Evolutionary conservation across 257 asterid genomes (phyloP).

Genomic region (Solanum pennellii): DNA sequence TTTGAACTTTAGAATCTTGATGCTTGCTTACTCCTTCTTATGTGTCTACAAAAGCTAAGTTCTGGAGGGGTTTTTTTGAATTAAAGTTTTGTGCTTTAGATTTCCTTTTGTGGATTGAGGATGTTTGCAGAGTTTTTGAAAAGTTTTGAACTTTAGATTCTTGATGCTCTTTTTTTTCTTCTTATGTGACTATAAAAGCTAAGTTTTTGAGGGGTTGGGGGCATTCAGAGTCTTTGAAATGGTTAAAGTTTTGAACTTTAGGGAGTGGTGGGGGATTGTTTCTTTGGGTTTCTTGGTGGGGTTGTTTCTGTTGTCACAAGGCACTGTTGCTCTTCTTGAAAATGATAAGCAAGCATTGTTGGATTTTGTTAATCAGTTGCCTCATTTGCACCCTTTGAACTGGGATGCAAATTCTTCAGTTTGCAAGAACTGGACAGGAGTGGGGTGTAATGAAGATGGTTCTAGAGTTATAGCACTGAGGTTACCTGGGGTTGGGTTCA

Average conservation of each 20-base stretch:
- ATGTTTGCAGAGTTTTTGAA: not conserved
- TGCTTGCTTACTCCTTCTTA: not conserved
- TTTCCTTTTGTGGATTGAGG: not conserved
- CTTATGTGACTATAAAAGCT: not conserved
- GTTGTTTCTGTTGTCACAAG: slow-evolving; percentile 12
- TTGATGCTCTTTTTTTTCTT: not conserved
- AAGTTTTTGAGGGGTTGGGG: not conserved
- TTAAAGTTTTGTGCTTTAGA: not conserved
- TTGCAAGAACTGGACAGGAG: slow-evolving; percentile 74
- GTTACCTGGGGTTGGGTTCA: slow-evolving; percentile 78
- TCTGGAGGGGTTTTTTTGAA: not conserved
- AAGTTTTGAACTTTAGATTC: not conserved
- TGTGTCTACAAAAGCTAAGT: not conserved
- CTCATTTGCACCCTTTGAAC: slow-evolving; percentile 46
- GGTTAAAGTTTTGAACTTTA: not conserved
- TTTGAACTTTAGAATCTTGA: not conserved
- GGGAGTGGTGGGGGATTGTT: slow-evolving; percentile 16
- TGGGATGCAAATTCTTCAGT: slow-evolving; percentile 41
- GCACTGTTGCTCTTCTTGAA: slow-evolving; percentile 24
- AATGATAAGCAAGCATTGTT: slow-evolving; percentile 68
- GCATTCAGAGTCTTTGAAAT: not conserved
- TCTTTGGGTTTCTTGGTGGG: slow-evolving; percentile 21
- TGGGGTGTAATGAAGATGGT: slow-evolving; percentile 55
- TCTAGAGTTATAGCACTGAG: slow-evolving; percentile 51
- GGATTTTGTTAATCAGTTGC: slow-evolving; percentile 39